Base-by-base conservation (phyloP, 805 yeast genomes). In the Pichia gijzeniarum region DNA sequence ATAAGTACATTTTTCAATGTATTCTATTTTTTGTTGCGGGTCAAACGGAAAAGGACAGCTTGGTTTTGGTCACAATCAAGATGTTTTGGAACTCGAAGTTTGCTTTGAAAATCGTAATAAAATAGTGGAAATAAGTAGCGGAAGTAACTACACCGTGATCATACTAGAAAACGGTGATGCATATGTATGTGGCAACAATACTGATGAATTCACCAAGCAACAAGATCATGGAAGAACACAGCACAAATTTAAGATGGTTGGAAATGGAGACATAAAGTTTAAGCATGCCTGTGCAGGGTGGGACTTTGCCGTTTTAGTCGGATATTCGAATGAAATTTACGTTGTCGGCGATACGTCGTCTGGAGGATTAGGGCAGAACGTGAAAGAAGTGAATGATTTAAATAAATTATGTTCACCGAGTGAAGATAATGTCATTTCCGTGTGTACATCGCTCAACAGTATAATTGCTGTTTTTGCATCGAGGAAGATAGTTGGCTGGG, bases 91-190 rank as follows among this genome's bases (percentile, higher is more conserved):
- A 10, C 62, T 73, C 16, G 57, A n/a, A 12, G 16, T 12, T n/a
- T 38, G 43, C 31, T 7, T 32, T 35, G 3, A 5, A 12, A 22
- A 35, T 19, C 7, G 31, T 14, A 4, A 40, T 30, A 1, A 33
- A 56, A 35, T 40, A 50, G 13, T 14, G 19, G 19, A 69, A 52
- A 68, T 89, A 12, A 73, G 71, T 0, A 79, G 89, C 54, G 97
- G 96, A 4, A 97, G 98, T 0, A 90, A 90, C 54, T 97, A 91
- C 59, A 82, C 95, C 0, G 54, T 86, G 16, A 49, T 87, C 2
- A 59, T 88, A 7, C 59, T 75, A 12, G 67, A 62, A 1, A 63
- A 71, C 39, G 91, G 91, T 1, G 59, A 63, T 0, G 60, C 82
- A 1, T 80, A 62, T 50, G 75, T 74, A 0, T 53, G 77, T 41